Evolutionary conservation across 2,329 filamentous ascomycete genomes (phyloP), one percentile per base, ranked within the genome.

Genomic region (Colletotrichum kahawae): DNA sequence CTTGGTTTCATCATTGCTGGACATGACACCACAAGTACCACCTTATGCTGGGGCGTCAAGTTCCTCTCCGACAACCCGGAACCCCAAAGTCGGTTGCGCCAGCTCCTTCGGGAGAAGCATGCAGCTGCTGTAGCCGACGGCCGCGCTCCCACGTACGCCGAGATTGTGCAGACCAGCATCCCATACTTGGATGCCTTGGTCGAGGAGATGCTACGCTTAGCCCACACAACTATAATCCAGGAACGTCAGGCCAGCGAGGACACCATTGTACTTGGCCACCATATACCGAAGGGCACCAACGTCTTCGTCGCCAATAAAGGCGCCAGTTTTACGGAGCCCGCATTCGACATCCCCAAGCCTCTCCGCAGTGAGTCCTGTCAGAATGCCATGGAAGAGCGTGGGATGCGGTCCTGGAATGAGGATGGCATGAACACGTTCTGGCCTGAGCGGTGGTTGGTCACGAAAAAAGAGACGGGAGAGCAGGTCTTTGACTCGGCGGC

Each of bases 101-200:
- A 31, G 2, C 69, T 63, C 5, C 78, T 81, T 6, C 77, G 70
- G 3, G 36, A 33, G 3, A 76, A 73, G 2, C 75, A 70, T 24
- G 18, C 71, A 1, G 4, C 51, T 3, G 80, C 81, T 7, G 21
- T 57, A 2, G 51, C 59, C 1, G 78, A 79, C 43, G 43, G 57
- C 13, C 79, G 79, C 18, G 21, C 62, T 1, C 80, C 80, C 0
- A 78, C 74, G 1, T 57, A 68, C 9, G 38, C 48, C 2, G 81
- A 82, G 76, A 67, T 82, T n/a, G 21, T 62, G 27, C 27, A 65
- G 16, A 48, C 75, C 2, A 72, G 65, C 12, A 43, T 79, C 0
- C 78, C 80, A 3, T 82, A 81, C 60, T 71, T 82, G 43, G 81
- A 82, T 29, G 81, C 81, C n/a, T 48, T 78, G n/a, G 72, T 82